These are phyloP conservation scores for Penicillium sp. DNA, from an alignment of 2,329 filamentous ascomycete genomes.

Conservation along the genomic window DNA sequence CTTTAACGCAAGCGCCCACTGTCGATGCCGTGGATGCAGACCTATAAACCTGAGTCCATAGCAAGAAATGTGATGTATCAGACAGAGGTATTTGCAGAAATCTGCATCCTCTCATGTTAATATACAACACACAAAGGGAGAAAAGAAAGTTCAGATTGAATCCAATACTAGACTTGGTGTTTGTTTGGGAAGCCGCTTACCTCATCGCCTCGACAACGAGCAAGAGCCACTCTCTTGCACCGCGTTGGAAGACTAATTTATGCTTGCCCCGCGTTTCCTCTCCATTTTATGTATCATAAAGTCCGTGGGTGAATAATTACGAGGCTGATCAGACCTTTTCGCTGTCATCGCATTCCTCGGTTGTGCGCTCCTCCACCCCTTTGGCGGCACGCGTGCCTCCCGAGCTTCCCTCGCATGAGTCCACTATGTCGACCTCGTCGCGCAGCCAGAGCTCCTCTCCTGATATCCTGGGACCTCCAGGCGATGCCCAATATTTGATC, in stretches of 20 bases:
- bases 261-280: conserved; percentile 21
- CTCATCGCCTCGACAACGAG: conserved; percentile 12
- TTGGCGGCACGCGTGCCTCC: conserved; percentile 25
- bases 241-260: conserved; percentile 42
- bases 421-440: conserved; percentile 33
- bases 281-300: conserved; percentile 14
- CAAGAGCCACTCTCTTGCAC: conserved; percentile 22
- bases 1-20: conserved; percentile 6
- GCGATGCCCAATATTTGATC: conserved; percentile 44
- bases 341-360: conserved; percentile 20
- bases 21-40: conserved; percentile 2
- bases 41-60: background rate
- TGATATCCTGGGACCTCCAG: conserved; percentile 44
- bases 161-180: background rate
- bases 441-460: conserved; percentile 43
- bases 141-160: background rate
- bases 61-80: too few species aligned
- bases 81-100: background rate
- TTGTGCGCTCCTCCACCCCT: conserved; percentile 20
- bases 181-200: conserved; percentile 15
- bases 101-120: background rate
- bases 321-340: conserved; percentile 2
- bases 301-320: conserved; percentile 5
- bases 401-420: conserved; percentile 19
- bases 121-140: background rate